Evolutionary conservation across 768 basidiomycete genomes (phyloP).

Genomic region (Lactarius sanguifluus): DNA sequence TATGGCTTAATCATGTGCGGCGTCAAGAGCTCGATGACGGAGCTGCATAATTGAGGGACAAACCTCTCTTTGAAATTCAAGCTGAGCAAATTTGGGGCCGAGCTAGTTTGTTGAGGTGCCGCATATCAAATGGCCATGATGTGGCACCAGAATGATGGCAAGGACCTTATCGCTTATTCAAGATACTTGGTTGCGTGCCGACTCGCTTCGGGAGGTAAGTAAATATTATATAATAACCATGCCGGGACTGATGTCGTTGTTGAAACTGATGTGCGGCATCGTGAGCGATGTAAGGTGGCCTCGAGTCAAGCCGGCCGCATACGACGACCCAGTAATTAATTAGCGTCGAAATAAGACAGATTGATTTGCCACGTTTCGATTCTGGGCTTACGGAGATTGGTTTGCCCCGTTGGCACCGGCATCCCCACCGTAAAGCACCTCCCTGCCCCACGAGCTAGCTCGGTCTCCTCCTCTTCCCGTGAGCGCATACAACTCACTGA

Average conservation of each 20-base stretch:
- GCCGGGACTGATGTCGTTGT: background rate
- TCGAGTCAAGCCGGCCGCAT: background rate
- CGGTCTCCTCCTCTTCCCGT: conserved; percentile 18
- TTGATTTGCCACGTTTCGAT: background rate
- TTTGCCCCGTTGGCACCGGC: conserved; percentile 3
- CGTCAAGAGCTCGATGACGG: background rate
- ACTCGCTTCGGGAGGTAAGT: background rate
- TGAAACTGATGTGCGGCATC: background rate
- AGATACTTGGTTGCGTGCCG: background rate
- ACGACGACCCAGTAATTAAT: background rate
- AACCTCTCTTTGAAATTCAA: background rate
- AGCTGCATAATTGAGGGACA: background rate
- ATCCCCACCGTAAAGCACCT: conserved; percentile 44
- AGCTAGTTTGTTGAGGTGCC: background rate
- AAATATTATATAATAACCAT: background rate
- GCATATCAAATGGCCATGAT: background rate
- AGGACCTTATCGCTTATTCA: conserved; percentile 1
- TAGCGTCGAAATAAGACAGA: conserved; percentile 1
- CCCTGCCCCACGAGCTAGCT: conserved; percentile 45
- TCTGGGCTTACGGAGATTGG: conserved; percentile 21
- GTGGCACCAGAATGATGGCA: background rate
- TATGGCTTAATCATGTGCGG: background rate
- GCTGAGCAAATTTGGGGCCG: background rate
- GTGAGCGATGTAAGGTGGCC: background rate
- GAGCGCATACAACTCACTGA: conserved; percentile 20